These are phyloP conservation scores for Thielaviopsis ethacetica DNA, from an alignment of 2,329 filamentous ascomycete species.

Conservation along the genomic window DNA sequence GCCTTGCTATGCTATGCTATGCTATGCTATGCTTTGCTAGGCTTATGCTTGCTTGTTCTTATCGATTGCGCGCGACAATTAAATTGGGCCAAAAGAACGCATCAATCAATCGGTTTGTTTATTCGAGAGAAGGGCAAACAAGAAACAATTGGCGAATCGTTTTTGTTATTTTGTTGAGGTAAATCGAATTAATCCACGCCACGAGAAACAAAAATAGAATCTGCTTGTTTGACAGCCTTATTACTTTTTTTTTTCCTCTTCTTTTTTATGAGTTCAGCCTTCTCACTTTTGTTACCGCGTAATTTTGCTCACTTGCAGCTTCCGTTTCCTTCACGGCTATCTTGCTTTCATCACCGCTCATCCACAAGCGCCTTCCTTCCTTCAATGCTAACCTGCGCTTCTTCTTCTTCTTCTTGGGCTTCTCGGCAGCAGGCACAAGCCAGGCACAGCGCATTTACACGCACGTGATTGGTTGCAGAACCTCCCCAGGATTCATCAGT, in stretches of 20 bases:
- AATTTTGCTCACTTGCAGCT: not conserved
- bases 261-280: not conserved
- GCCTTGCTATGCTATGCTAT: not conserved
- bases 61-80: not conserved
- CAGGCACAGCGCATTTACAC: not conserved
- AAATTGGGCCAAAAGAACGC: not conserved
- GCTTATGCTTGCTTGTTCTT: not conserved
- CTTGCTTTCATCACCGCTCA: not conserved
- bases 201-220: not conserved
- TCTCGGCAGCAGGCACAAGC: not conserved
- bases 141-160: not conserved
- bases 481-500: not conserved
- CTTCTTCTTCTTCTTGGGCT: not conserved
- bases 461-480: not conserved
- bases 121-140: not conserved
- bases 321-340: not conserved
- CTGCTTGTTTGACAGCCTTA: not conserved
- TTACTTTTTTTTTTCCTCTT: not conserved
- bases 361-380: not conserved
- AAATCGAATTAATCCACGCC: not conserved
- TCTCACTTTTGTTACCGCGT: not conserved
- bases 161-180: not conserved
- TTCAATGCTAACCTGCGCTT: not conserved
- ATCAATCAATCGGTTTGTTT: not conserved
- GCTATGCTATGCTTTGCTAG: too few species aligned